These are phyloP conservation scores for Phytophthora ramorum DNA, from an alignment of 352 stramenopile species.

Conservation along the genomic window DNA sequence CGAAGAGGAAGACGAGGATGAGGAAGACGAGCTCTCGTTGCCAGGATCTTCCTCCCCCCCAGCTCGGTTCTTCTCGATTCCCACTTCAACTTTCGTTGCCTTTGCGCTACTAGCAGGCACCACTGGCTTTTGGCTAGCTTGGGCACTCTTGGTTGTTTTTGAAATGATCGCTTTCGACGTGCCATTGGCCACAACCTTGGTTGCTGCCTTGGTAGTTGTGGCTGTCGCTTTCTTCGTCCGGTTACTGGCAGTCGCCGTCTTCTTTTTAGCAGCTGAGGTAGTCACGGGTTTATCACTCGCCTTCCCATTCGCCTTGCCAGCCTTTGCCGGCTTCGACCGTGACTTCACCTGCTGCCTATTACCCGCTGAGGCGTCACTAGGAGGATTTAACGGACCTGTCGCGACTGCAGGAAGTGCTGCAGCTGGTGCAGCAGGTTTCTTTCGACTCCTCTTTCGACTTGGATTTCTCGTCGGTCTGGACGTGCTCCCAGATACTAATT, in stretches of 20 bases:
- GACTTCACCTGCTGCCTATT: conserved; percentile 18
- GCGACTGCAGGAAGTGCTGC: conserved; percentile 13
- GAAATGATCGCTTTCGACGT: conserved; percentile 3
- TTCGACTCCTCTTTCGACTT: conserved; percentile 39
- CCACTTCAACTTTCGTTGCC: conserved; percentile 17
- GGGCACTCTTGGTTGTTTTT: conserved; percentile 12
- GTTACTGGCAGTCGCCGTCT: conserved; percentile 5
- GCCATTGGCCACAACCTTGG: background rate
- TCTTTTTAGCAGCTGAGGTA: conserved; percentile 21
- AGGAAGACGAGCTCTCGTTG: conserved; percentile 59
- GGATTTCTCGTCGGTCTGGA: conserved; percentile 13
- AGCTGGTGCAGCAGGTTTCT: conserved; percentile 34
- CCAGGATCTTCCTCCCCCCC: conserved; percentile 41
- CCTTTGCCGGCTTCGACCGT: conserved; percentile 16
- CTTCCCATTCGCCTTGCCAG: conserved; percentile 20
- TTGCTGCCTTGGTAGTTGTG: background rate
- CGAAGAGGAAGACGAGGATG: conserved; percentile 53
- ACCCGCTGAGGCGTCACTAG: conserved; percentile 8
- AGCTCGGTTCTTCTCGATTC: conserved; percentile 34
- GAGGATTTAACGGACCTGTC: conserved; percentile 15
- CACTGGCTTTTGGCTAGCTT: conserved; percentile 17
- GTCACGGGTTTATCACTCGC: conserved; percentile 9
- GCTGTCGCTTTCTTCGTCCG: conserved; percentile 21
- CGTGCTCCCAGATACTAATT: conserved; percentile 7
- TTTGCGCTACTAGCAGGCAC: conserved; percentile 17